phyloP scores from a whole-genome alignment of 1,284 basidiomycete genomes.

The Sanghuangporus sanghuang region DNA sequence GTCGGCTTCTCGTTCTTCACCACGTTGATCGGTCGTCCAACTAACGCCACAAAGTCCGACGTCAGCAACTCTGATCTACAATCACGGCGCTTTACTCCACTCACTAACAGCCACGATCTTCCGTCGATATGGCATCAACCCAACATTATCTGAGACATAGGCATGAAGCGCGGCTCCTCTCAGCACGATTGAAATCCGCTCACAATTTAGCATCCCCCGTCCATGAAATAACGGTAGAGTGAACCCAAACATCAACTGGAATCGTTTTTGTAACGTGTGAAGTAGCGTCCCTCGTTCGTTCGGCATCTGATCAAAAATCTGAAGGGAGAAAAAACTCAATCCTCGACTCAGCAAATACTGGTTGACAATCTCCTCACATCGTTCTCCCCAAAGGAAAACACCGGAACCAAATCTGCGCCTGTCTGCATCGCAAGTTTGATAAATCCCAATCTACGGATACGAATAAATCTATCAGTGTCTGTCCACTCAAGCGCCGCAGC shows the following conservation, averaged over 20 bases:
- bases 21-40: slow-evolving; percentile 86
- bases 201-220: slow-evolving; percentile 87
- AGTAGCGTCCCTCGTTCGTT: slow-evolving; percentile 92
- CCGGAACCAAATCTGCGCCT: slow-evolving; percentile 91
- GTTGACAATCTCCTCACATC: slow-evolving; percentile 57
- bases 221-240: slow-evolving; percentile 96
- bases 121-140: slow-evolving; percentile 89
- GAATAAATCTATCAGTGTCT: background rate
- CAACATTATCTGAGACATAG: slow-evolving; percentile 66
- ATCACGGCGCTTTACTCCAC: slow-evolving; percentile 31
- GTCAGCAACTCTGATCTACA: background rate
- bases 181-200: slow-evolving; percentile 23
- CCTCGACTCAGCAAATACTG: background rate
- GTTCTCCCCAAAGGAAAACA: slow-evolving; percentile 98
- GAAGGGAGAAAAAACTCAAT: background rate
- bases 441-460: slow-evolving; percentile 71
- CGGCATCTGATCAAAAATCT: slow-evolving; percentile 96
- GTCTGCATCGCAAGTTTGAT: slow-evolving; percentile 95
- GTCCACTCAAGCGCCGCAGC: slow-evolving; percentile 2
- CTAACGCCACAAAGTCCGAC: slow-evolving; percentile 31
- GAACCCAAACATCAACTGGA: slow-evolving; percentile 91
- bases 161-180: background rate
- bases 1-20: slow-evolving; percentile 75
- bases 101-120: slow-evolving; percentile 91
- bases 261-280: slow-evolving; percentile 82